These are phyloP conservation scores for Neospermospora avenae DNA, from an alignment of 2,329 filamentous ascomycete genomes.

Conservation along the genomic window DNA sequence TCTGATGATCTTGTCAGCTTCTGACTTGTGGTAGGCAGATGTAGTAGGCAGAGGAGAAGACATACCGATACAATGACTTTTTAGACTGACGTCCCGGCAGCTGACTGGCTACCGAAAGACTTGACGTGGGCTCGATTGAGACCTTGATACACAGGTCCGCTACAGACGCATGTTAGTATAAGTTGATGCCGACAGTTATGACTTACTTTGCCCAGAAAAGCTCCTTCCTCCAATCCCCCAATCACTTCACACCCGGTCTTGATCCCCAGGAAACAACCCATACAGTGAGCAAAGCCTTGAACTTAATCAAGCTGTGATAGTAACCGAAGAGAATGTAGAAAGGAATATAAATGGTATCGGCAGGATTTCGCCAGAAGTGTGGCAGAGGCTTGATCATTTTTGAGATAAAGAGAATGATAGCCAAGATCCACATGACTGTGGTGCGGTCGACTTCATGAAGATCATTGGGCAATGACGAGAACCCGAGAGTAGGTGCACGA, in stretches of 20 bases:
- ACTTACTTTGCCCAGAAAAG: neutral
- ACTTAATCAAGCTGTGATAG: conserved; percentile 54
- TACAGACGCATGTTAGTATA: too few species aligned
- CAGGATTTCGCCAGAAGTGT: conserved; percentile 49
- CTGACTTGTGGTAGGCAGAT: too few species aligned
- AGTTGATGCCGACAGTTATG: too few species aligned
- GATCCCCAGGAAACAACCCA: conserved; percentile 17
- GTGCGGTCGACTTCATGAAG: neutral
- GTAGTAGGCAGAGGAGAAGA: too few species aligned
- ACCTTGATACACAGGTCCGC: too few species aligned
- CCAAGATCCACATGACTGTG: neutral
- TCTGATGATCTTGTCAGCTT: too few species aligned
- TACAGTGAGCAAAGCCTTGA: conserved; percentile 50
- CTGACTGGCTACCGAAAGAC: too few species aligned
- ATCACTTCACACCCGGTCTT: conserved; percentile 2
- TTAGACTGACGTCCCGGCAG: too few species aligned
- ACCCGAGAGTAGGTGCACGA: neutral
- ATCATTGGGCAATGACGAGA: neutral
- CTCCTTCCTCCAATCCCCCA: neutral
- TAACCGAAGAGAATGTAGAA: conserved; percentile 54
- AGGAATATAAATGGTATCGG: conserved; percentile 49
- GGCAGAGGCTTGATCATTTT: conserved; percentile 57
- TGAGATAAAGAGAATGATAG: conserved; percentile 35
- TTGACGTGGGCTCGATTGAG: too few species aligned
- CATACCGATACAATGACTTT: too few species aligned